Conservation (phyloP, 1,284 basidiomycete genomes). For the Papiliotrema flavescens region DNA sequence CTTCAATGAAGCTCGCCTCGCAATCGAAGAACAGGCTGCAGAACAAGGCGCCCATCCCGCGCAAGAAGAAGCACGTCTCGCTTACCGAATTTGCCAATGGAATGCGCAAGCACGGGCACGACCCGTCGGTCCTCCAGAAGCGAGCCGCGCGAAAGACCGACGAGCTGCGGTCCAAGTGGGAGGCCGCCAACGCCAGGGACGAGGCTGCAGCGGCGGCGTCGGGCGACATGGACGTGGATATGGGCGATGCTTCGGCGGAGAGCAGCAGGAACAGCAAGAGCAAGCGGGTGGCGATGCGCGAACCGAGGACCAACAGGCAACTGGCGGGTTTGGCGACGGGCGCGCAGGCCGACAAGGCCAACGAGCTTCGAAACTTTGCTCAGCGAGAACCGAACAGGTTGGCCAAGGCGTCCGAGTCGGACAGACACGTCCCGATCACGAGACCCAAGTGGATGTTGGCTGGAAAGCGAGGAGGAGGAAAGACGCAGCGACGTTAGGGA, state of each 20-base stretch:
- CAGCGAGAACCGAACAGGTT: constrained; percentile 80
- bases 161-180: constrained; percentile 44
- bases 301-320: constrained; percentile 67
- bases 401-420: constrained; percentile 84
- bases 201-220: no score
- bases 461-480: constrained; percentile 83
- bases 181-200: constrained; percentile 42
- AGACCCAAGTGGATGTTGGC: constrained; percentile 61
- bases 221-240: constrained; percentile 51
- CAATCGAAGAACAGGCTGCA: constrained; percentile 85
- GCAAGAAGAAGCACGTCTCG: constrained; percentile 82
- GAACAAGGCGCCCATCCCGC: constrained; percentile 77
- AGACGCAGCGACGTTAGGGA: constrained; percentile 69
- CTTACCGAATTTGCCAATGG: constrained; percentile 76
- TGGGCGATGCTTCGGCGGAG: constrained; percentile 36
- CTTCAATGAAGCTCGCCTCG: constrained; percentile 66
- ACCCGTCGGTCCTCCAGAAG: constrained; percentile 82
- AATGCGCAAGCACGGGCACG: constrained; percentile 80
- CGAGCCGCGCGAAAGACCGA: constrained; percentile 71
- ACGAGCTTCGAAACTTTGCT: constrained; percentile 74
- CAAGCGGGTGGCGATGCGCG: constrained; percentile 53
- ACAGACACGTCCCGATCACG: constrained; percentile 56
- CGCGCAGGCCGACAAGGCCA: constrained; percentile 74
- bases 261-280: no score
- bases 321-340: constrained; percentile 74